Conservation (phyloP, 352 stramenopile species). For the Phytophthora niederhauseri region DNA sequence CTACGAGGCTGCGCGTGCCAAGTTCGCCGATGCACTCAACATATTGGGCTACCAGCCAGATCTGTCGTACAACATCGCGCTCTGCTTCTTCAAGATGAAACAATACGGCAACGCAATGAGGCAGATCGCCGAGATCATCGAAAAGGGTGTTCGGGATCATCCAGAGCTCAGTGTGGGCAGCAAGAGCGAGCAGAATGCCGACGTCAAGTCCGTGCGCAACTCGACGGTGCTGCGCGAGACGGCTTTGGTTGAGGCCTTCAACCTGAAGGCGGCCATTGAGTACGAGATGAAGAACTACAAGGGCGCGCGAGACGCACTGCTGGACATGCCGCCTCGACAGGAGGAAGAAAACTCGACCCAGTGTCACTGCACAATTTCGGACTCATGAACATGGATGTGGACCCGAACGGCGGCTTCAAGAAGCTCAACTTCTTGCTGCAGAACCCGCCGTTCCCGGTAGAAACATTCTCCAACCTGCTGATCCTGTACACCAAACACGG, state of each 20-base stretch:
- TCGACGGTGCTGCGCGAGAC: constrained; percentile 93
- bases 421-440: constrained; percentile 96
- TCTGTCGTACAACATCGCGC: constrained; percentile 95
- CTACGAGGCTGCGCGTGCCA: constrained; percentile 88
- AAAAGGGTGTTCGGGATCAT: constrained; percentile 91
- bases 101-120: constrained; percentile 93
- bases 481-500: constrained; percentile 95
- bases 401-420: constrained; percentile 93
- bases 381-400: constrained; percentile 95
- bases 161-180: constrained; percentile 93
- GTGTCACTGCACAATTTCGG: constrained; percentile 91
- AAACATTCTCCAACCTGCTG: constrained; percentile 96
- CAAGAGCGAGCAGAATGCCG: constrained; percentile 90
- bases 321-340: constrained; percentile 92
- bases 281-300: constrained; percentile 95
- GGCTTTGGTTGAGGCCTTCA: constrained; percentile 95
- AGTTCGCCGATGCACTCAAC: constrained; percentile 94
- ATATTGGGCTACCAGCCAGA: constrained; percentile 94
- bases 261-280: constrained; percentile 96
- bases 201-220: constrained; percentile 93
- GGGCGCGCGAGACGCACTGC: constrained; percentile 80
- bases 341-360: constrained; percentile 95
- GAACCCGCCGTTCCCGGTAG: constrained; percentile 94
- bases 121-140: constrained; percentile 95
- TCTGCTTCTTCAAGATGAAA: constrained; percentile 95